phyloP scores from a whole-genome alignment of 495 filamentous ascomycete species.

The Thozetella sp. region DNA sequence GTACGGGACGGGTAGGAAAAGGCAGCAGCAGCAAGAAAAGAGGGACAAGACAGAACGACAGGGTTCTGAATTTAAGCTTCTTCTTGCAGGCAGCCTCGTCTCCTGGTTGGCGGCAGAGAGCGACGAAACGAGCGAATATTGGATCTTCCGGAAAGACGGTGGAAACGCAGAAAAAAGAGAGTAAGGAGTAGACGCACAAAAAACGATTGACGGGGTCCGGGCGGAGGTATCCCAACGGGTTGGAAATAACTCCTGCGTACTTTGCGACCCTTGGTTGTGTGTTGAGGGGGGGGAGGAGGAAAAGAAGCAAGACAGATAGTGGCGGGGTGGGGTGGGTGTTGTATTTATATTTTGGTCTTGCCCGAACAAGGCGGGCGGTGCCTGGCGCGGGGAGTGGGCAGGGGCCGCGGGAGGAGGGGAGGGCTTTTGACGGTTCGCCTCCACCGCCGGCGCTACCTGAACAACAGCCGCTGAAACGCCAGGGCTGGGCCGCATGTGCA shows the following conservation, averaged over 20 bases:
- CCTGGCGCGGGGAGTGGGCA: background rate
- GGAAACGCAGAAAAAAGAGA: conserved; percentile 21
- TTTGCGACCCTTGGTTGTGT: conserved; percentile 59
- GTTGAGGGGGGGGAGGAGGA: conserved; percentile 36
- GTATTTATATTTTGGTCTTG: conserved; percentile 40
- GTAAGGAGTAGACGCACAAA: conserved; percentile 46
- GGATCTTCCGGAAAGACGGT: conserved; percentile 18
- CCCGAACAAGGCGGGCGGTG: background rate
- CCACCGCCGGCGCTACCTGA: background rate
- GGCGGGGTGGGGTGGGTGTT: conserved; percentile 23
- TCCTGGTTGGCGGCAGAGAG: conserved; percentile 40
- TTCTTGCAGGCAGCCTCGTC: conserved; percentile 12
- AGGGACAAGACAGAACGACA: conserved; percentile 16
- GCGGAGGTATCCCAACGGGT: conserved; percentile 42
- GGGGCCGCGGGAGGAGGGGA: background rate
- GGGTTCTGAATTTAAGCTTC: conserved; percentile 10
- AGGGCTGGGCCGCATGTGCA: background rate
- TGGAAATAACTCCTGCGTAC: conserved; percentile 42
- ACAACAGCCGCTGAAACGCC: background rate
- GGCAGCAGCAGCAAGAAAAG: conserved; percentile 25
- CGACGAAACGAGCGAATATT: conserved; percentile 44
- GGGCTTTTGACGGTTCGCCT: too few species aligned
- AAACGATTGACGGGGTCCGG: conserved; percentile 53
- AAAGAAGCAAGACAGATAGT: conserved; percentile 25
- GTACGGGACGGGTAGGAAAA: conserved; percentile 28